Evolutionary conservation across 805 yeast species (phyloP).

Genomic region (Cyberlindnera euphorbiae): DNA sequence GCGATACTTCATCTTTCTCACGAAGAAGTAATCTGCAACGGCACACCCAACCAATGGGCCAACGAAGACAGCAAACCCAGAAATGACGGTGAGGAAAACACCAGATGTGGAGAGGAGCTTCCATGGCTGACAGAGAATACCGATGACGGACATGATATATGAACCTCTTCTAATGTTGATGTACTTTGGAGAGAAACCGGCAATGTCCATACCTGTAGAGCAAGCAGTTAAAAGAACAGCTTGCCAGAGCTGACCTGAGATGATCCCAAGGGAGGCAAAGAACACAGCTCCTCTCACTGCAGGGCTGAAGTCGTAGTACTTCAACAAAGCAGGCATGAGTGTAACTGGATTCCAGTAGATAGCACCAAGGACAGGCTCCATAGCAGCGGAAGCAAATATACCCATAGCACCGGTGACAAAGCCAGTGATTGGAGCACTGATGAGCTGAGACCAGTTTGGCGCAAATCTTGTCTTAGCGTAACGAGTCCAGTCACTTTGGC

Average conservation of each 20-base stretch:
- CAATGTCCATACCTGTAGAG: slow-evolving; percentile 24
- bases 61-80: slow-evolving; percentile 23
- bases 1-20: slow-evolving; percentile 18
- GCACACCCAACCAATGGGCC: slow-evolving; percentile 20
- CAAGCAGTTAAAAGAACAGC: slow-evolving; percentile 26
- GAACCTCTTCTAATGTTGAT: slow-evolving; percentile 35
- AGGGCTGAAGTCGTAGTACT: slow-evolving; percentile 21
- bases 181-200: slow-evolving; percentile 23
- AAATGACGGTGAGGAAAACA: slow-evolving; percentile 21
- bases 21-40: slow-evolving; percentile 15
- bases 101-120: slow-evolving; percentile 26
- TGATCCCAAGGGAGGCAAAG: slow-evolving; percentile 26
- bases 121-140: slow-evolving; percentile 35
- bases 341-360: slow-evolving; percentile 29
- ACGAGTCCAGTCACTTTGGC: slow-evolving; percentile 32
- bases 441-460: slow-evolving; percentile 24
- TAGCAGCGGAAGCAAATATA: slow-evolving; percentile 28
- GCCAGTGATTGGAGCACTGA: slow-evolving; percentile 26
- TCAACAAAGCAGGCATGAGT: slow-evolving; percentile 17
- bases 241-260: slow-evolving; percentile 28
- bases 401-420: slow-evolving; percentile 30
- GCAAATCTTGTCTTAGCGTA: slow-evolving; percentile 25
- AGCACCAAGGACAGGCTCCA: slow-evolving; percentile 24
- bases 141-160: slow-evolving; percentile 26
- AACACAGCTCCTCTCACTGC: slow-evolving; percentile 29